Base-by-base conservation (phyloP, 805 yeast species). In the Nakazawaea siamensis region DNA sequence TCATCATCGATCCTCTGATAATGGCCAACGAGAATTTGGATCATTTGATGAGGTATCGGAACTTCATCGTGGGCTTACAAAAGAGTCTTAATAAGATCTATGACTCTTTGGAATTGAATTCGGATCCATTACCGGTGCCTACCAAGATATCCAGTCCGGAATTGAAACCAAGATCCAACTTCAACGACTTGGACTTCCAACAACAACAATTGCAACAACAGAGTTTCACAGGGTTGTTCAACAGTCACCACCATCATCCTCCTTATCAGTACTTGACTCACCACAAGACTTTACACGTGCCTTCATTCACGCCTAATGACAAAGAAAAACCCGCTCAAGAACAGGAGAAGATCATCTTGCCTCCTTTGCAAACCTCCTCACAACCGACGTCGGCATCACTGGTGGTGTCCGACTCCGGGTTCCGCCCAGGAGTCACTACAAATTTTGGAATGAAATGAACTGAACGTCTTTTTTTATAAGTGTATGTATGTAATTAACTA, bases 151-250 rank as follows among this genome's bases (percentile, higher is more conserved):
- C 39, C 3, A 32, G 36, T 12, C 39, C 39, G 8, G 33, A 31
- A 11, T 32, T 37, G 27, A 28, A 19, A 18, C 39, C 39, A 18
- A 31, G 33, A 28, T 7, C 31, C n/a, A 29, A 30, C 26, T 21
- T 35, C 32, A 27, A 27, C 23, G 35, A 37, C 2, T 14, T 31
- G 24, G 39, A 37, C 19, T 32, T 28, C 26, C 39, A 37, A 24
- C 39, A 37, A 24, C 39, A 37, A 15, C 39, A 31, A 23, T 27
- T 37, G 19, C 39, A 37, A 31, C 39, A 37, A 24, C 39, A 37
- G 13, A 37, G 39, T 37, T 37, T 37, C 24, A 37, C 39, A 8
- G 30, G 35, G 5, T 24, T 32, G 21, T 19, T 24, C 9, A 18
- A 18, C 13, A 24, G 23, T 29, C 30, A 16, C 18, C 29, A 29